These are phyloP conservation scores for Vitis hybrid DNA, from an alignment of 177 flowering plant species.

Conservation along the genomic window DNA sequence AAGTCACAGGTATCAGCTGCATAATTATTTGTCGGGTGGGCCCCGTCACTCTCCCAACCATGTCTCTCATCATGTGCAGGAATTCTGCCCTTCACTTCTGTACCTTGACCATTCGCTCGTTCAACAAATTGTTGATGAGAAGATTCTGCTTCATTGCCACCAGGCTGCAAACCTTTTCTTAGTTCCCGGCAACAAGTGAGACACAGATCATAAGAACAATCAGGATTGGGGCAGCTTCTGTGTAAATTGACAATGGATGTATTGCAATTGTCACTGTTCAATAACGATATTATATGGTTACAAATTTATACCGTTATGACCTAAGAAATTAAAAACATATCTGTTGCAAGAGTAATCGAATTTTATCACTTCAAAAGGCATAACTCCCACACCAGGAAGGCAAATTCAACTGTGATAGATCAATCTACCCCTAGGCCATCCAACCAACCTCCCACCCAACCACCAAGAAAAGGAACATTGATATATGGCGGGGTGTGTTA, in stretches of 20 bases:
- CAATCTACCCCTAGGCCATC: too few relatives aligned
- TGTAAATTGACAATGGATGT: conserved; percentile 76
- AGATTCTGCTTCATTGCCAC: conserved; percentile 34
- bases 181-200: conserved; percentile 71
- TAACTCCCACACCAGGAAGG: too few relatives aligned
- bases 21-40: conserved; percentile 6
- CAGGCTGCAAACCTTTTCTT: conserved; percentile 43
- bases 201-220: conserved; percentile 78
- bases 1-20: conserved; percentile 9
- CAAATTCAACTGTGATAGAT: too few relatives aligned
- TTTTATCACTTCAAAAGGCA: too few relatives aligned
- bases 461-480: too few relatives aligned
- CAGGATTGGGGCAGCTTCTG: conserved; percentile 69
- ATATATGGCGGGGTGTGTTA: too few relatives aligned
- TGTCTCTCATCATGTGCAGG: conserved; percentile 5
- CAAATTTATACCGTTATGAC: background rate
- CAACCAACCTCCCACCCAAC: too few relatives aligned
- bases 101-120: conserved; percentile 17
- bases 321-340: background rate
- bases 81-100: conserved; percentile 13
- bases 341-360: background rate
- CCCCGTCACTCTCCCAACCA: conserved; percentile 30
- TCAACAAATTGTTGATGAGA: conserved; percentile 27
- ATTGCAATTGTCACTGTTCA: conserved; percentile 73
- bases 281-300: conserved; percentile 18